phyloP scores from a whole-genome alignment of 345 rosid species.

The Microcos paniculata region DNA sequence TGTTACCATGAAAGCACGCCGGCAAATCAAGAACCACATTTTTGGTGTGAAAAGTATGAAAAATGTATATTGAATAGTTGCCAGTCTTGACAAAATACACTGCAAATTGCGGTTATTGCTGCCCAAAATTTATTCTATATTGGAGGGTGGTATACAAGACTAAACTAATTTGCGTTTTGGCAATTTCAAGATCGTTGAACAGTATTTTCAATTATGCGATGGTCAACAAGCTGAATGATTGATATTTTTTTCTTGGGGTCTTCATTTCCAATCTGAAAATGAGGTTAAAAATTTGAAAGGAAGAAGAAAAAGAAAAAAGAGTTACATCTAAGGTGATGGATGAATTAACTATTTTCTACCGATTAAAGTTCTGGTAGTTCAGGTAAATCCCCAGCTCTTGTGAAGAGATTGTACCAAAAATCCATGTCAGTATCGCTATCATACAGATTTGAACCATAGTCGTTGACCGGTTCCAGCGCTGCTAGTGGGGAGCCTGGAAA shows the following conservation, averaged over 20 bases:
- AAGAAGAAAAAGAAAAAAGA: not conserved
- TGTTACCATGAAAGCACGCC: not conserved
- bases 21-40: not conserved
- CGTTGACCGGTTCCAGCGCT: slow-evolving; percentile 3
- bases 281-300: not conserved
- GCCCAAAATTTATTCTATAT: not conserved
- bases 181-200: not conserved
- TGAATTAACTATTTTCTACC: not conserved
- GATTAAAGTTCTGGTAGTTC: slow-evolving; percentile 41
- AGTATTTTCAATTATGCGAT: not conserved
- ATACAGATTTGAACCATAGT: slow-evolving; percentile 24
- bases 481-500: slow-evolving; percentile 15
- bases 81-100: not conserved
- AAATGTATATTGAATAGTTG: not conserved
- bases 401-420: slow-evolving; percentile 54
- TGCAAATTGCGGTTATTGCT: not conserved
- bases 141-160: not conserved
- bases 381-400: slow-evolving; percentile 38
- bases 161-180: not conserved
- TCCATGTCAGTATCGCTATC: slow-evolving; percentile 36
- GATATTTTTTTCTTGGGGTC: not conserved
- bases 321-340: not conserved
- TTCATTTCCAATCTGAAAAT: slow-evolving; percentile 4
- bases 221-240: not conserved
- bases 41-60: not conserved